phyloP scores from a whole-genome alignment of 768 basidiomycete species.

The Pisolithus marmoratus region DNA sequence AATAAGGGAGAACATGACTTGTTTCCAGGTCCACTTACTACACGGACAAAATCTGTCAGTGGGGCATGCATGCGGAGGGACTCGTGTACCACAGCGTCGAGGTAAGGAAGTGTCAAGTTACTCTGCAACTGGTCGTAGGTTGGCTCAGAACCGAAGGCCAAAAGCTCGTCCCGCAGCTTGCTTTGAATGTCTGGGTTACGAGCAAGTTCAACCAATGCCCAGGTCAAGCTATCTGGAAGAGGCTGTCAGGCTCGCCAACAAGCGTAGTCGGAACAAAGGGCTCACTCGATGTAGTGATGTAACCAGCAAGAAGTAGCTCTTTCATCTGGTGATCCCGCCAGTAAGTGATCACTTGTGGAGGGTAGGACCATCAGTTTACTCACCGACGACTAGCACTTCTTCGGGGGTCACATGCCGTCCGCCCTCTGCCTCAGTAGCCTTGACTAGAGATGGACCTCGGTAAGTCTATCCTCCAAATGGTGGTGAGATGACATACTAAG shows the following conservation, averaged over 20 bases:
- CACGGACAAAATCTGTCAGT: constrained; percentile 21
- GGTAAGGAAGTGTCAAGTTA: constrained; percentile 28
- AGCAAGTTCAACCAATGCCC: constrained; percentile 26
- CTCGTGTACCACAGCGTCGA: constrained; percentile 24
- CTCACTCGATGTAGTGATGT: constrained; percentile 16
- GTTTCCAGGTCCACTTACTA: constrained; percentile 17
- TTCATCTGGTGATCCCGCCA: constrained; percentile 7
- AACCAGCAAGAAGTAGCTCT: constrained; percentile 10
- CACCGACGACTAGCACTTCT: constrained; percentile 15
- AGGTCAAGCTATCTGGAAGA: constrained; percentile 19
- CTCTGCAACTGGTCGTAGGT: constrained; percentile 35
- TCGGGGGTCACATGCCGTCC: constrained; percentile 16
- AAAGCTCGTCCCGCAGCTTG: constrained; percentile 6
- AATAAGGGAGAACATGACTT: too few relatives aligned
- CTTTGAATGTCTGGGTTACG: constrained; percentile 21
- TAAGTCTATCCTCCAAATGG: background rate
- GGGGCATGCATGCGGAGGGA: constrained; percentile 34
- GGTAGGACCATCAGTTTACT: background rate
- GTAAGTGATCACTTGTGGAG: too few relatives aligned
- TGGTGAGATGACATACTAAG: background rate
- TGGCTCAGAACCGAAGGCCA: constrained; percentile 24
- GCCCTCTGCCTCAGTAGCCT: constrained; percentile 26
- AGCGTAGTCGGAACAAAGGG: background rate
- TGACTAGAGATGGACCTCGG: constrained; percentile 20
- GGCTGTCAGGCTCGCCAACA: too few relatives aligned